phyloP scores from a whole-genome alignment of 768 basidiomycete genomes.

The Pholiota molesta region DNA sequence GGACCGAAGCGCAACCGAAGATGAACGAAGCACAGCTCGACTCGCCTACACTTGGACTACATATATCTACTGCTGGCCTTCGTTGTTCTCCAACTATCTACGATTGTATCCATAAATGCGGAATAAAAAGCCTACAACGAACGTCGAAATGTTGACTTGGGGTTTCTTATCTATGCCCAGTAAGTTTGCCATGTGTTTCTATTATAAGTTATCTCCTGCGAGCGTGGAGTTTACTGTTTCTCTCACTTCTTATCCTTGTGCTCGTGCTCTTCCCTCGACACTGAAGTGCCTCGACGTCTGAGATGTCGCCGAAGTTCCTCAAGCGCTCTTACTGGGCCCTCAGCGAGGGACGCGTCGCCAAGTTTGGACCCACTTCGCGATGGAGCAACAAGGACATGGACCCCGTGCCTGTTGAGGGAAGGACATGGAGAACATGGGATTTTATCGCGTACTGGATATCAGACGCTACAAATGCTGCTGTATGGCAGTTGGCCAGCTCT shows the following conservation, averaged over 20 bases:
- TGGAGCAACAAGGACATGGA: slow-evolving; percentile 83
- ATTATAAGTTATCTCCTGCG: background rate
- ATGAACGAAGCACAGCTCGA: too few species aligned
- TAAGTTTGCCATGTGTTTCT: slow-evolving; percentile 3
- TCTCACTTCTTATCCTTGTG: slow-evolving; percentile 1
- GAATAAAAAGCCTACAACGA: background rate
- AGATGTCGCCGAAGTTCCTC: slow-evolving; percentile 4
- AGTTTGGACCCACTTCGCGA: slow-evolving; percentile 56
- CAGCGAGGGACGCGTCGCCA: slow-evolving; percentile 11
- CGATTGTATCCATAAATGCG: background rate
- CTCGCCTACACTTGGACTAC: too few species aligned
- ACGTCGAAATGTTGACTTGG: slow-evolving; percentile 6
- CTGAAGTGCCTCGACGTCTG: background rate
- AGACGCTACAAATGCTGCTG: slow-evolving; percentile 48
- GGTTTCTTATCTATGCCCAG: slow-evolving; percentile 7
- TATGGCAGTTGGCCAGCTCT: slow-evolving; percentile 69
- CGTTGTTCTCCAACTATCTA: background rate
- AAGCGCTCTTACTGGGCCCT: slow-evolving; percentile 13
- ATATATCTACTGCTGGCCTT: too few species aligned
- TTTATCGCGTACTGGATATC: slow-evolving; percentile 67
- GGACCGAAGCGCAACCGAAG: too few species aligned
- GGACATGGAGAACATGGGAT: slow-evolving; percentile 73
- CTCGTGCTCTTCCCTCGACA: slow-evolving; percentile 1
- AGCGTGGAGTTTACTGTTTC: background rate
- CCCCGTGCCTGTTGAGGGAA: slow-evolving; percentile 58